Conservation (phyloP, 192 early-diverging fungal species). For the Hyaloraphidium curvatum region DNA sequence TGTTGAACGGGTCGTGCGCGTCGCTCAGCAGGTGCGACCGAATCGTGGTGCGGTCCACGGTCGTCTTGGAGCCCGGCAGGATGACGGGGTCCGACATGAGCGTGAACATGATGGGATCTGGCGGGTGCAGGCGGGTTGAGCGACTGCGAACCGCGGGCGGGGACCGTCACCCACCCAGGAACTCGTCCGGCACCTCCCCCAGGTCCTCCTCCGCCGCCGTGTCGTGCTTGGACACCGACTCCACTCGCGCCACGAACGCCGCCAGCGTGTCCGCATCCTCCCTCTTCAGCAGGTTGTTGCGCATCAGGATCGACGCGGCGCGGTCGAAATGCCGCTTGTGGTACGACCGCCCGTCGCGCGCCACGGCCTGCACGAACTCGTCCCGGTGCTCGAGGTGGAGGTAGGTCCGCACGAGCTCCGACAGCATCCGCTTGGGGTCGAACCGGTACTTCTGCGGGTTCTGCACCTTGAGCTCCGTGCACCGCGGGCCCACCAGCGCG, state of each 20-base stretch:
- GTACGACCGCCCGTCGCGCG: constrained; percentile 72
- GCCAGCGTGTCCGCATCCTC: constrained; percentile 15
- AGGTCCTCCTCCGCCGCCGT: constrained; percentile 50
- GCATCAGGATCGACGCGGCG: constrained; percentile 49
- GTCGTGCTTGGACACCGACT: constrained; percentile 39
- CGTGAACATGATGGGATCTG: constrained; percentile 64
- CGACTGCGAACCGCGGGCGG: too few relatives aligned
- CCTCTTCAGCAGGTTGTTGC: too few relatives aligned
- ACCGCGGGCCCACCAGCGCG: constrained; percentile 75
- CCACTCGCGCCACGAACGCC: constrained; percentile 51
- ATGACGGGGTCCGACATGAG: constrained; percentile 90
- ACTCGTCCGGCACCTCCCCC: constrained; percentile 74
- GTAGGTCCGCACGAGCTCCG: constrained; percentile 69
- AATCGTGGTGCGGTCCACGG: constrained; percentile 78
- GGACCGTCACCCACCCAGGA: constrained; percentile 35
- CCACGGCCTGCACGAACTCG: constrained; percentile 67
- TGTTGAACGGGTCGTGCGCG: constrained; percentile 47
- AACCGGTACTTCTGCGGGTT: constrained; percentile 77
- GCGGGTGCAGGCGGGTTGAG: not conserved
- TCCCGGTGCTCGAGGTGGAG: constrained; percentile 37
- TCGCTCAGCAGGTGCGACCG: constrained; percentile 73
- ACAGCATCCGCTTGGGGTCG: constrained; percentile 61
- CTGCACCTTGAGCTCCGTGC: constrained; percentile 72
- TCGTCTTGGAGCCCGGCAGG: constrained; percentile 56
- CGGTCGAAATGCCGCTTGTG: constrained; percentile 52